Percentiles rank a stretch among this genome's conserved stretches.
phyloP scores from a whole-genome alignment of 2,329 filamentous ascomycete genomes.

The Botrytis aclada region DNA sequence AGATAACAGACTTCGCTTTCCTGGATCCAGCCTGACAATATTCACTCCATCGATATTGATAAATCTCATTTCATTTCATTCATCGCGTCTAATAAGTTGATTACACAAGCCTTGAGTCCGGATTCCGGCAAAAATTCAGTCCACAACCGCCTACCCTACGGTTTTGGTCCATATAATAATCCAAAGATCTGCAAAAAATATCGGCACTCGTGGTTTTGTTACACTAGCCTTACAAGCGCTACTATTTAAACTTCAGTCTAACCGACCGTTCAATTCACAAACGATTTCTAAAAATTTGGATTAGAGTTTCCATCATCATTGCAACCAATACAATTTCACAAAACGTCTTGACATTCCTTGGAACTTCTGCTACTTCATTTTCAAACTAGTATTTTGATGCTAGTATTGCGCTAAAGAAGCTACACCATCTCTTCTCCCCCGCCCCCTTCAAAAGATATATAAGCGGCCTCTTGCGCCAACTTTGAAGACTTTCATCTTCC shows the following conservation, averaged over 20 bases:
- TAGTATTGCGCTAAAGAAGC: background rate
- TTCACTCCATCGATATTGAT: background rate
- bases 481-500: background rate
- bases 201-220: background rate
- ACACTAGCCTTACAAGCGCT: background rate
- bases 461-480: background rate
- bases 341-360: background rate
- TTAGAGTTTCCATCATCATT: background rate
- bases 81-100: background rate
- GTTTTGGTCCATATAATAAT: background rate
- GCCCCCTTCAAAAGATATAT: background rate
- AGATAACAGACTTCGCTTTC: background rate
- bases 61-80: background rate
- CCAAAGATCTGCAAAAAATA: background rate
- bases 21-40: background rate
- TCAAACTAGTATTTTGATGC: background rate
- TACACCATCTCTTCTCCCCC: background rate
- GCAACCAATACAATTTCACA: background rate
- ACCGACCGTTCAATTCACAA: background rate
- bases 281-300: background rate
- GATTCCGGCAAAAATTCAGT: background rate
- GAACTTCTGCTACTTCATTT: background rate
- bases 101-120: conserved; percentile 3
- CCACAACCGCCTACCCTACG: background rate
- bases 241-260: background rate